Evolutionary conservation across 2,329 filamentous ascomycete species (phyloP), one percentile per base, ranked within the genome.

Genomic region (Neonectria magnoliae): DNA sequence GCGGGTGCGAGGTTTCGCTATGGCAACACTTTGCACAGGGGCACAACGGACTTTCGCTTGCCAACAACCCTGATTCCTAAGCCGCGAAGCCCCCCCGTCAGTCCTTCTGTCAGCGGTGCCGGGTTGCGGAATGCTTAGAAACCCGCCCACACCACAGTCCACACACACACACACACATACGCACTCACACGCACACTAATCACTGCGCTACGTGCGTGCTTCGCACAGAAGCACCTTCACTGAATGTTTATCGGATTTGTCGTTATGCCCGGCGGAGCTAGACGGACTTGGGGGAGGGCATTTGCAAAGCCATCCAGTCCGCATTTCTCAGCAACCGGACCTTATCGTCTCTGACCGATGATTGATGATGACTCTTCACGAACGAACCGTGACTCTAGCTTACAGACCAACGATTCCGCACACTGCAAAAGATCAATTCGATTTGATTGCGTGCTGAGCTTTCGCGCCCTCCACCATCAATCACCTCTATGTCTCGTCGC

Each of bases 321-420:
- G 55, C 52, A 66, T 66, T 64, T 66, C 64, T 60, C 60, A 66
- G 64, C 63, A 65, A 56, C 22, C 5, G 44, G 60, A 64, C 57
- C 48, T 60, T 64, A 64, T 64, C 57, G 45, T 29, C 52, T 57
- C 61, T 48, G 48, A 27, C 31, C n/a, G 41, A 47, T 54, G 50
- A n/a, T 33, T 27, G 50, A 45, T 53, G 50, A 53, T 59, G 48
- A 53, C 57, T 44, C 38, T n/a, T 60, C 44, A 33, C 36, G 22
- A 25, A 27, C 27, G 48, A 33, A n/a, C 33, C n/a, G 51, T 60
- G 56, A 62, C 54, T 54, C 58, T n/a, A 29, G 27, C 36, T 50
- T 33, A 25, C 36, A 25, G 25, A 25, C 25, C 25, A 25, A 25
- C 48, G 36, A 41, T 29, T 29, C 45, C 45, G 45, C 45, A 29